Evolutionary conservation across 257 asterid genomes (phyloP), one percentile per base, ranked within the genome.

Genomic region (Gentiana dahurica): DNA sequence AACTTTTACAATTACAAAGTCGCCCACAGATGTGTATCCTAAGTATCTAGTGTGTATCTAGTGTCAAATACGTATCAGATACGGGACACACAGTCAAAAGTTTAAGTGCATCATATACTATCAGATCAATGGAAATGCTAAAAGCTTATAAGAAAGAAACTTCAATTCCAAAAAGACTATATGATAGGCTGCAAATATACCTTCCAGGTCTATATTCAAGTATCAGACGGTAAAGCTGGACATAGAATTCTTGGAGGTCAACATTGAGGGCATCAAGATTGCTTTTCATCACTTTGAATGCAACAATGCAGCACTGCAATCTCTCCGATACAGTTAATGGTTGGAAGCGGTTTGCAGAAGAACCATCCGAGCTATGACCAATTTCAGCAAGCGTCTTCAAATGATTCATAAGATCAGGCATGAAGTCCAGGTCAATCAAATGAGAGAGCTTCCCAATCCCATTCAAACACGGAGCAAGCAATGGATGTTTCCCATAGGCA

Each of bases 371-470:
- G 66, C 67, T 73, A 62, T 65, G 62, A 48, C 80, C 81, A 39
- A 61, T 78, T 56, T 90, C 86, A 53, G 94, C 90, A 66, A 92
- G 97, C 81, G 75, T 83, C 63, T 95, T 71, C 68, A 91, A 75
- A 68, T 72, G 75, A 13, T 78, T 72, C 95, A 85, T 81, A 38
- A 92, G 88, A 72, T 92, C 98, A 55, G 93, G 81, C 97, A 92
- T 92, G 70, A 83, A 92, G 66, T 83, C 95, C 73, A 92, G 64
- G 82, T 92, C 99, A 45, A 92, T 80, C 12, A 88, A 80, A 65
- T 92, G 99, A 52, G 97, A 72, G 57, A 81, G 88, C 47, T 82
- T 83, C 54, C 97, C 99, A 45, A 92, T 88, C 67, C 99, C 99
- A 65, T 79, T 70, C 75, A 92, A 72, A 75, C 95, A 83, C 45